These are phyloP conservation scores for Dioscorea cayenensis DNA, from an alignment of 116 monocot genomes.

Conservation along the genomic window DNA sequence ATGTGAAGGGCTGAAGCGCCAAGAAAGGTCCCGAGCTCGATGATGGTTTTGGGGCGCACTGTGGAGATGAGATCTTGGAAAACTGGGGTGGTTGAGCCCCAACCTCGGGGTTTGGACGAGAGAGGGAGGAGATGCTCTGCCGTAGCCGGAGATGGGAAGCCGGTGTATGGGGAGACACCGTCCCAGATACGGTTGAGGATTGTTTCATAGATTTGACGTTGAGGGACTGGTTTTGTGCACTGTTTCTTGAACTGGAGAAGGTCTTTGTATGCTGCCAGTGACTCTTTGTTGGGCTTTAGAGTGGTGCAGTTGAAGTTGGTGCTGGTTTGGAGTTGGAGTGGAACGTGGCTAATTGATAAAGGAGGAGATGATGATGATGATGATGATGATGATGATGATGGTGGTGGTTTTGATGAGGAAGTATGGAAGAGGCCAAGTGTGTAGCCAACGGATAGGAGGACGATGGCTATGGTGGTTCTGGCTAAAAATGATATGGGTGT, in stretches of 20 bases:
- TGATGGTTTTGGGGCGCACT: slow-evolving; percentile 37
- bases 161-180: slow-evolving; percentile 36
- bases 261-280: neutral
- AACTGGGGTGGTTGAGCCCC: slow-evolving; percentile 51
- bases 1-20: slow-evolving; percentile 74
- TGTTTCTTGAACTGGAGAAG: neutral
- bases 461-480: slow-evolving; percentile 8
- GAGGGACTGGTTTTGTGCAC: slow-evolving; percentile 26
- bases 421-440: slow-evolving; percentile 29
- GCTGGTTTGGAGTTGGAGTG: neutral
- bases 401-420: neutral
- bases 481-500: neutral
- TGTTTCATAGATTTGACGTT: slow-evolving; percentile 10
- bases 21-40: slow-evolving; percentile 66
- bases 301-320: neutral
- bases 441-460: slow-evolving; percentile 38
- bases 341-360: neutral
- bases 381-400: neutral
- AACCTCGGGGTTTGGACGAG: slow-evolving; percentile 25
- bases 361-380: too few relatives aligned
- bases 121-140: slow-evolving; percentile 16
- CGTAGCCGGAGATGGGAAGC: slow-evolving; percentile 30
- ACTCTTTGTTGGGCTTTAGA: neutral
- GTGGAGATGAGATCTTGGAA: slow-evolving; percentile 47
- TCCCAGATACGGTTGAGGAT: slow-evolving; percentile 27